A percentile compares a stretch with the other conserved stretches of the same genome.
These are phyloP conservation scores for Saccharum hybrid DNA, from an alignment of 202 grass and related monocot species.

Conservation along the genomic window DNA sequence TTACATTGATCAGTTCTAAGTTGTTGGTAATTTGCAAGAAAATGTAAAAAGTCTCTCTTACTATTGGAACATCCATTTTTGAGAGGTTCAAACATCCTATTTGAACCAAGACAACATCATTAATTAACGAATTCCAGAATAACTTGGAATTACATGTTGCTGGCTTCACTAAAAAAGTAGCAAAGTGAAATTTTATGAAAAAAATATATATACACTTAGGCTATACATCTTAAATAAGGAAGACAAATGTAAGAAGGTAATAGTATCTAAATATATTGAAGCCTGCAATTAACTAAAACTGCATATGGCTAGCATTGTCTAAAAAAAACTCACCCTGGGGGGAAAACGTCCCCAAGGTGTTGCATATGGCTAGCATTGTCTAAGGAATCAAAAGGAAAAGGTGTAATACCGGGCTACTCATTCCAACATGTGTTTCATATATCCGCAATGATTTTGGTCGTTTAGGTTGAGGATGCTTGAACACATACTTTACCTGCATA, in stretches of 20 bases:
- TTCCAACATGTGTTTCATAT: constrained; percentile 99
- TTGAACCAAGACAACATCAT: not conserved
- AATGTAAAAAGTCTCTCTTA: not conserved
- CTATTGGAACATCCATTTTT: not conserved
- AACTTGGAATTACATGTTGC: not conserved
- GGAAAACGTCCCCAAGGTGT: not conserved
- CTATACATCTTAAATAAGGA: constrained; percentile 26
- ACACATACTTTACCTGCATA: constrained; percentile 93
- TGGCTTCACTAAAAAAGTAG: constrained; percentile 26
- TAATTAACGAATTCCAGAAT: constrained; percentile 14
- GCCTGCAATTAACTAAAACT: constrained; percentile 43
- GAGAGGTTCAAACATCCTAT: not conserved
- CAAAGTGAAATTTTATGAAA: not conserved
- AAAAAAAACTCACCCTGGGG: not conserved
- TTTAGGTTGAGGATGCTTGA: constrained; percentile 93
- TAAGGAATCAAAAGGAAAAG: constrained; percentile 37
- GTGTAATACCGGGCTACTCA: constrained; percentile 88
- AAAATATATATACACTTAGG: not conserved
- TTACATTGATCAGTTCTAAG: constrained; percentile 1
- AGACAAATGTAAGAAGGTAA: not conserved
- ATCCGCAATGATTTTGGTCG: constrained; percentile 92
- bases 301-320: constrained; percentile 32
- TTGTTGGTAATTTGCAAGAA: constrained; percentile 2
- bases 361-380: constrained; percentile 32
- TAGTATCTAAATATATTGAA: constrained; percentile 20